Evolutionary conservation across 2,329 filamentous ascomycete genomes (phyloP), one percentile per base, ranked within the genome.

Genomic region (Cytospora paraplurivora): DNA sequence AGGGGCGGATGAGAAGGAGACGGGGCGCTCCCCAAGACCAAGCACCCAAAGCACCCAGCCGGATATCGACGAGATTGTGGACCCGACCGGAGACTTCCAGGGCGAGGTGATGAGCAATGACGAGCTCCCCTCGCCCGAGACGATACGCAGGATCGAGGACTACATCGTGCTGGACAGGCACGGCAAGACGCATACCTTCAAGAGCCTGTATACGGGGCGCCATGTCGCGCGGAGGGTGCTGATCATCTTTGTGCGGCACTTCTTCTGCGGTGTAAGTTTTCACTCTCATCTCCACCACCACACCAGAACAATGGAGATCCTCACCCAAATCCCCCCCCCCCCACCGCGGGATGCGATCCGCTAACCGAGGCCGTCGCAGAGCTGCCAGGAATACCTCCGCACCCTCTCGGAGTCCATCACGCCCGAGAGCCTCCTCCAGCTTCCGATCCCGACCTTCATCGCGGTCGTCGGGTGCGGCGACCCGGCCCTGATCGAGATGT

Each of bases 211-310:
- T 72, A 81, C 78, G 38, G 84, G 85, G 4, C 78, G 74, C 54
- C 83, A 83, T 60, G 78, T 79, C 3, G 78, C 82, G 13, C 77
- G 81, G 19, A 78, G 86, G 3, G 85, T 91, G 34, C 79, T 93
- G 37, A 76, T 92, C 50, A 85, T 93, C 68, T 93, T 93, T 72
- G 82, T 93, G 63, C 83, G 90, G 52, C 90, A 93, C 76, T 93
- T 93, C 76, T 92, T 91, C 80, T 93, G 90, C 72, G 89, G 89
- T 41, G 89, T 91, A 81, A 74, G 88, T 81, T 50, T 15, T 51
- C 21, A 12, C 17, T 37, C 21, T n/a, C 19, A 35, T n/a, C 13
- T 47, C 17, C 27, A 27, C 4, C 27, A 27, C 27, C 4, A 27
- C n/a, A 27, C 4, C 27, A 27, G 2, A 27, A 27, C 27, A 3